phyloP scores from a whole-genome alignment of 495 filamentous ascomycete genomes.

The Chaetomium cochliodes region DNA sequence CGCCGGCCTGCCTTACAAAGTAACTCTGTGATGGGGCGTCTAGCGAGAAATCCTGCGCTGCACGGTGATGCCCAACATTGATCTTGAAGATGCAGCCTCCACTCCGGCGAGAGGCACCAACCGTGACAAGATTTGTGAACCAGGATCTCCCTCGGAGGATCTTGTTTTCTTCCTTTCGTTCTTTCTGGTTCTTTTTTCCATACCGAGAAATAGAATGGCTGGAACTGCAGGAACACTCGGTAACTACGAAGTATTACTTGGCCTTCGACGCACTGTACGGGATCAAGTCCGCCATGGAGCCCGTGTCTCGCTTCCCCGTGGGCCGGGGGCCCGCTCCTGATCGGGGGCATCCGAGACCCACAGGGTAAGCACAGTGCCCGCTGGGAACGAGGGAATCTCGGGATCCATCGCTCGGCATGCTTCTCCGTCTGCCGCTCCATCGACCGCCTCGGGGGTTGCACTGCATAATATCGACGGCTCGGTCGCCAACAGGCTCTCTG shows the following conservation, averaged over 20 bases:
- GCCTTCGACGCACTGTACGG: not conserved
- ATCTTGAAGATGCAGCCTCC: not conserved
- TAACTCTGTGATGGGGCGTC: too few species aligned
- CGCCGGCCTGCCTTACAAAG: not conserved
- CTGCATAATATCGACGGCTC: conserved; percentile 17
- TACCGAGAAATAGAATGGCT: too few species aligned
- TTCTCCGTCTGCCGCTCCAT: conserved; percentile 16
- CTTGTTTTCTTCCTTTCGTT: too few species aligned
- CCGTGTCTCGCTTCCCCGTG: conserved; percentile 10
- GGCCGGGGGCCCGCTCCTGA: conserved; percentile 4
- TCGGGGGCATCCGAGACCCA: conserved; percentile 14
- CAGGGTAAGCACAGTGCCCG: conserved; percentile 15
- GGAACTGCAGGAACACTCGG: too few species aligned
- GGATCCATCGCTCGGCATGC: conserved; percentile 4
- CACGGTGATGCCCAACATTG: not conserved
- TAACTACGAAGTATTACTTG: too few species aligned
- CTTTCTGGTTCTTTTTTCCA: not conserved
- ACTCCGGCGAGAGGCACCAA: not conserved
- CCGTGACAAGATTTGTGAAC: not conserved
- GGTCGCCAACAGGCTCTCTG: conserved; percentile 1
- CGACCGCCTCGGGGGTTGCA: conserved; percentile 20
- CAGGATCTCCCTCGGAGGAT: too few species aligned
- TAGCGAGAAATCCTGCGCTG: too few species aligned
- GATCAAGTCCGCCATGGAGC: conserved; percentile 5
- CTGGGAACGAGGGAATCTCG: not conserved